A percentile compares a stretch with the other conserved stretches of the same genome.
phyloP scores from a whole-genome alignment of 2,329 filamentous ascomycete species.

The Bipolaris cookei region DNA sequence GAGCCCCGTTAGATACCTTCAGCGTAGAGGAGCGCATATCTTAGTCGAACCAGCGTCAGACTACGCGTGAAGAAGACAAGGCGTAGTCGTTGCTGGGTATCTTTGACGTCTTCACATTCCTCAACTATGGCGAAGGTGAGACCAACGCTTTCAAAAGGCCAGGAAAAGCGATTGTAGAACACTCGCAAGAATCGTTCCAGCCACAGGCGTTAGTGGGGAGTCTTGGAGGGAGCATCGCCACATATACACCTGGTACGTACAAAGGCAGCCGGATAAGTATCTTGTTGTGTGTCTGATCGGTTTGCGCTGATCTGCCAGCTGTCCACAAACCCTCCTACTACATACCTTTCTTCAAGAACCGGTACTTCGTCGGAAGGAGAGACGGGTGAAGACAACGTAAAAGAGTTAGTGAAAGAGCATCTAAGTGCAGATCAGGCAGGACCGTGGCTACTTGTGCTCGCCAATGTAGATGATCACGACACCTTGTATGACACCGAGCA shows the following conservation, averaged over 20 bases:
- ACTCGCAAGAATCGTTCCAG: neutral
- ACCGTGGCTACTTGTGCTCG: constrained; percentile 17
- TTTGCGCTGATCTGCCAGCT: neutral
- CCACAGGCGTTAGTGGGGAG: neutral
- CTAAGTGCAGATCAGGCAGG: constrained; percentile 25
- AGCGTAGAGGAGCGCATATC: neutral
- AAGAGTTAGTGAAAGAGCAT: constrained; percentile 27
- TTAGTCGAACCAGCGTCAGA: neutral
- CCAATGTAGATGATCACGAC: constrained; percentile 15
- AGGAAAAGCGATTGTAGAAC: neutral
- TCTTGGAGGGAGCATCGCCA: neutral
- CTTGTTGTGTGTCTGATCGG: neutral
- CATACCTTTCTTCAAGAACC: constrained; percentile 36
- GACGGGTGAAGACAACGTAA: constrained; percentile 24
- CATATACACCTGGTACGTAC: neutral
- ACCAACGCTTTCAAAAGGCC: neutral
- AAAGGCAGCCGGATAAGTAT: neutral
- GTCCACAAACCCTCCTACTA: neutral
- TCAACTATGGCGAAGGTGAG: constrained; percentile 6
- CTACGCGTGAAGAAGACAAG: neutral
- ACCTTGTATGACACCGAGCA: constrained; percentile 15
- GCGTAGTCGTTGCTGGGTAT: neutral
- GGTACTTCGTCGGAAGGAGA: constrained; percentile 33
- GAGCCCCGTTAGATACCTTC: neutral
- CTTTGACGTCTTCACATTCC: neutral